A percentile compares a stretch with the other conserved stretches of the same genome.
Conservation (phyloP, 139 green algal genomes). For the Chlamydomonas applanata region DNA sequence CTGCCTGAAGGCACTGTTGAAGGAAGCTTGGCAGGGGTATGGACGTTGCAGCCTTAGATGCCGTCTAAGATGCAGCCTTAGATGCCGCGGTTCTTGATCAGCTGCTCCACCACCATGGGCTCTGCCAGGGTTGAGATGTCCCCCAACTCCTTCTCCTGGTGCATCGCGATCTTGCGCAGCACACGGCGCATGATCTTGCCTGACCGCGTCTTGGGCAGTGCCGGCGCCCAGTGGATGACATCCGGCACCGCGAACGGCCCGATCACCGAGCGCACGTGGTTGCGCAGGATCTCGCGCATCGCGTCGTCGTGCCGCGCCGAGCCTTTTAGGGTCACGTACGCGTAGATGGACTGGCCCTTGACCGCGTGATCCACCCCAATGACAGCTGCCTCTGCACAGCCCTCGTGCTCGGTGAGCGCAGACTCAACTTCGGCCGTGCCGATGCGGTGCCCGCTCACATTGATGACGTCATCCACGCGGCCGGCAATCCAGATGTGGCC, state of each 20-base stretch:
- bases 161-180: slow-evolving; percentile 78
- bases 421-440: slow-evolving; percentile 96
- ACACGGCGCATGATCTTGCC: slow-evolving; percentile 92
- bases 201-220: slow-evolving; percentile 85
- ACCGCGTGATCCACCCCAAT: slow-evolving; percentile 87
- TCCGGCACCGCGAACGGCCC: slow-evolving; percentile 93
- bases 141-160: slow-evolving; percentile 66
- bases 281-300: slow-evolving; percentile 70
- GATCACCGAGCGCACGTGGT: slow-evolving; percentile 42
- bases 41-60: too few relatives aligned
- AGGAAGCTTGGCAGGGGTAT: too few relatives aligned
- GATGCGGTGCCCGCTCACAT: slow-evolving; percentile 90
- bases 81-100: slow-evolving; percentile 53
- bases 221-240: slow-evolving; percentile 87
- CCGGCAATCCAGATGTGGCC: slow-evolving; percentile 81
- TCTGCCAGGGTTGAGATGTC: slow-evolving; percentile 82
- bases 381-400: slow-evolving; percentile 90
- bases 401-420: slow-evolving; percentile 75
- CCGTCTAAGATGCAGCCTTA: too few relatives aligned
- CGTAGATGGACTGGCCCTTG: slow-evolving; percentile 95
- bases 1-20: too few relatives aligned
- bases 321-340: slow-evolving; percentile 88
- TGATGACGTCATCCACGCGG: slow-evolving; percentile 97
- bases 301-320: slow-evolving; percentile 44
- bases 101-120: slow-evolving; percentile 70